phyloP scores from a whole-genome alignment of 2,329 filamentous ascomycete genomes.

The Cladosporium sp. region DNA sequence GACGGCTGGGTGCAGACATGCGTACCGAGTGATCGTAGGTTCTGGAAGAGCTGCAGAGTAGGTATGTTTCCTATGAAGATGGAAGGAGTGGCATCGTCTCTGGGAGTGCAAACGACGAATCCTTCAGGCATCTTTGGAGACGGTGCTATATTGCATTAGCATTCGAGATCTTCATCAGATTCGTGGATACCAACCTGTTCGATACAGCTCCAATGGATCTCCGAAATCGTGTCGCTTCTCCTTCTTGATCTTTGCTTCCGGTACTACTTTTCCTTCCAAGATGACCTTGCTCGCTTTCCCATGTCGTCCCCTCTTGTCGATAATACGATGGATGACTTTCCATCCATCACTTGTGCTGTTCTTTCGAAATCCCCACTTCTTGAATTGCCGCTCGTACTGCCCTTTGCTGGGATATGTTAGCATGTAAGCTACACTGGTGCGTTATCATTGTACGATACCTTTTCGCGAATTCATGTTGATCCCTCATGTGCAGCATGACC shows the following conservation, averaged over 20 bases:
- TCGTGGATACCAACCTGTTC: not conserved
- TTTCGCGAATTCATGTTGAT: not conserved
- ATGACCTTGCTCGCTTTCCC: not conserved
- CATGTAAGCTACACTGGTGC: no score
- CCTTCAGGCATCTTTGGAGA: not conserved
- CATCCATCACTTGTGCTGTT: not conserved
- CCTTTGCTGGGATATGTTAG: not conserved
- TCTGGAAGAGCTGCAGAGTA: not conserved
- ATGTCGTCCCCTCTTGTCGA: not conserved
- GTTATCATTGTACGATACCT: not conserved
- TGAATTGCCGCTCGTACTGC: conserved; percentile 4
- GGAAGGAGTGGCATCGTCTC: not conserved
- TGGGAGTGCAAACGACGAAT: no score
- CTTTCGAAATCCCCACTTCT: conserved; percentile 1
- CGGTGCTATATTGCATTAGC: not conserved
- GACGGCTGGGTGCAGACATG: not conserved
- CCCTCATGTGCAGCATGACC: conserved; percentile 3
- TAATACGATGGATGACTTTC: not conserved
- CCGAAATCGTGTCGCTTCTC: not conserved
- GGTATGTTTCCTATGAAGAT: not conserved
- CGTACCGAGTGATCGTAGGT: no score
- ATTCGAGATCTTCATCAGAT: not conserved
- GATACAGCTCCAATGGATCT: no score
- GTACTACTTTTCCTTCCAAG: not conserved
- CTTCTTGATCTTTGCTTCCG: not conserved